Percentiles rank a stretch among this genome's conserved stretches.
Conservation (phyloP, 1,284 basidiomycete species). For the Lignosus rhinocerotis region DNA sequence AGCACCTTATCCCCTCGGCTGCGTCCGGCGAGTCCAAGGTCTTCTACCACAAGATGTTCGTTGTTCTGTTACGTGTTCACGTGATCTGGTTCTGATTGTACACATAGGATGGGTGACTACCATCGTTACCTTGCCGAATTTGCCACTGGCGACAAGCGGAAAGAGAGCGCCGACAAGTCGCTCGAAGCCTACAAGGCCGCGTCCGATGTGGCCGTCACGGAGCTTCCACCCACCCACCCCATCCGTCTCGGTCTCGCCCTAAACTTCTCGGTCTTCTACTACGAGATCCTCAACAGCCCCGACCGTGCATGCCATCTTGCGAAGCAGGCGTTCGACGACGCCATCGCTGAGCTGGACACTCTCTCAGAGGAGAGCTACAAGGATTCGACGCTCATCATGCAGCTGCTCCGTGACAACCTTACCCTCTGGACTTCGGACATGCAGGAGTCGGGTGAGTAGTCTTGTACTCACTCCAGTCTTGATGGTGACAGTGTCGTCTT, state of each 20-base stretch:
- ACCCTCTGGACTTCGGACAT: constrained; percentile 99
- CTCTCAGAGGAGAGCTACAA: constrained; percentile 99
- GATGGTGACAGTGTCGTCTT: constrained; percentile 1
- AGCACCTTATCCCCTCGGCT: constrained; percentile 98
- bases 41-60: constrained; percentile 99
- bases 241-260: constrained; percentile 98
- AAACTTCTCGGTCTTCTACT: constrained; percentile 99
- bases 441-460: constrained; percentile 77
- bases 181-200: constrained; percentile 99
- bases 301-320: constrained; percentile 99
- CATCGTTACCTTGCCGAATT: constrained; percentile 99
- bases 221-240: constrained; percentile 98
- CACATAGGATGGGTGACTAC: constrained; percentile 97
- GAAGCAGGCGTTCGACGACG: constrained; percentile 99
- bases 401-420: constrained; percentile 97
- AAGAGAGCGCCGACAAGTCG: constrained; percentile 98
- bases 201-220: constrained; percentile 96
- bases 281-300: constrained; percentile 99
- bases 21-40: constrained; percentile 99
- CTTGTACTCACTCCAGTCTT: background rate
- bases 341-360: constrained; percentile 99
- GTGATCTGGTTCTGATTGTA: background rate
- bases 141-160: constrained; percentile 98
- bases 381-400: constrained; percentile 99
- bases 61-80: constrained; percentile 9